A percentile compares a stretch with the other conserved stretches of the same genome.
These are phyloP conservation scores for Aspergillus niger DNA, from an alignment of 2,329 filamentous ascomycete genomes.

Conservation along the genomic window DNA sequence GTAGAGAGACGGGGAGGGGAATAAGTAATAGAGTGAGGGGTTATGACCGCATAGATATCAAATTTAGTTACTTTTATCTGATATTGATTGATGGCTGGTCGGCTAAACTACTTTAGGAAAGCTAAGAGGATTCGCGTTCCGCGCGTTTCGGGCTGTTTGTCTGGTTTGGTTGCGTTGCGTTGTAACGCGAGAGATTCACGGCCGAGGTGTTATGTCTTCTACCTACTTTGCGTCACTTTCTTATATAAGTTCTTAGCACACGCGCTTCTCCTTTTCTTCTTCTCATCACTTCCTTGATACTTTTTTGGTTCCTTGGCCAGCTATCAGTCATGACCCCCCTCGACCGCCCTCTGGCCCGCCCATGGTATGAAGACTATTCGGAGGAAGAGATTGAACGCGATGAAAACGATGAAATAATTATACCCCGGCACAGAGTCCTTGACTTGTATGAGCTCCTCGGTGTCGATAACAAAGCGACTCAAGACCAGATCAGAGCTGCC, in stretches of 20 bases:
- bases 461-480: conserved; percentile 69
- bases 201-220: background rate
- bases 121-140: conserved; percentile 24
- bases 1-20: background rate
- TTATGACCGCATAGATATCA: background rate
- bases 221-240: background rate
- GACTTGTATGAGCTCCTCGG: conserved; percentile 77
- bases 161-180: background rate
- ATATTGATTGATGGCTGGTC: too few species aligned
- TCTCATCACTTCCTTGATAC: too few species aligned
- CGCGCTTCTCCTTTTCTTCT: too few species aligned
- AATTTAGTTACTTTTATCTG: too few species aligned
- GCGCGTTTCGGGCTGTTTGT: background rate
- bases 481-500: conserved; percentile 80
- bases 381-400: too few species aligned
- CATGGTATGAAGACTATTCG: too few species aligned
- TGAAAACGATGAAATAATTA: conserved; percentile 16
- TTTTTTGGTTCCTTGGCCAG: too few species aligned
- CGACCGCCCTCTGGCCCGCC: too few species aligned
- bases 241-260: too few species aligned
- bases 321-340: too few species aligned
- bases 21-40: background rate
- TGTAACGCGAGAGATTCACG: background rate
- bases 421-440: conserved; percentile 20
- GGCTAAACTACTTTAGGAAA: conserved; percentile 31